phyloP scores from a whole-genome alignment of 2,329 filamentous ascomycete species.

The Hysterium pulicare region DNA sequence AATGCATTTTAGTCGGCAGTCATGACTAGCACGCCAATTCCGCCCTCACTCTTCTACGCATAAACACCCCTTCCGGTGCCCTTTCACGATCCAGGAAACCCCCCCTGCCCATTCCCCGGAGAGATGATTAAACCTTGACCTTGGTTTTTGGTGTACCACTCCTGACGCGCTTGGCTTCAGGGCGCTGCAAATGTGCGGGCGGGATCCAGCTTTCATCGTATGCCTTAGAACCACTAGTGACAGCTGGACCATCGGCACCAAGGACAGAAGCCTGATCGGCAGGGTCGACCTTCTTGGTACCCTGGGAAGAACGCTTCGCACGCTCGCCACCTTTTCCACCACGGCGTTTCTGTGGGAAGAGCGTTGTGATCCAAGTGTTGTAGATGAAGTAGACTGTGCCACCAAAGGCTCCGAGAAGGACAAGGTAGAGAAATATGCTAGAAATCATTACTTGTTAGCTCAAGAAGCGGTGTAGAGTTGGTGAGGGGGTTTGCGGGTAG shows the following conservation, averaged over 20 bases:
- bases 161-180: conserved; percentile 63
- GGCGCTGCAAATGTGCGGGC: conserved; percentile 81
- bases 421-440: conserved; percentile 96
- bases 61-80: too few relatives aligned
- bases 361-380: conserved; percentile 92
- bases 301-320: conserved; percentile 57
- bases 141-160: conserved; percentile 42
- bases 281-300: conserved; percentile 65
- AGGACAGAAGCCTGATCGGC: conserved; percentile 59
- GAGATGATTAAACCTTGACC: conserved; percentile 24
- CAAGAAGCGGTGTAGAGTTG: background rate
- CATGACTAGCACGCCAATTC: too few relatives aligned
- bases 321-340: conserved; percentile 63
- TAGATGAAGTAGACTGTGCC: conserved; percentile 94
- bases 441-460: conserved; percentile 11
- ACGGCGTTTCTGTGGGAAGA: conserved; percentile 80
- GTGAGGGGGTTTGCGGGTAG: conserved; percentile 3
- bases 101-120: too few relatives aligned
- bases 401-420: conserved; percentile 74
- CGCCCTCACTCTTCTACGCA: too few relatives aligned
- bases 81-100: too few relatives aligned
- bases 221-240: conserved; percentile 66
- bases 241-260: conserved; percentile 67
- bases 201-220: conserved; percentile 97
- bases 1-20: too few relatives aligned